Conservation (phyloP, 2,329 filamentous ascomycete genomes). For the Scytalidium sp. region DNA sequence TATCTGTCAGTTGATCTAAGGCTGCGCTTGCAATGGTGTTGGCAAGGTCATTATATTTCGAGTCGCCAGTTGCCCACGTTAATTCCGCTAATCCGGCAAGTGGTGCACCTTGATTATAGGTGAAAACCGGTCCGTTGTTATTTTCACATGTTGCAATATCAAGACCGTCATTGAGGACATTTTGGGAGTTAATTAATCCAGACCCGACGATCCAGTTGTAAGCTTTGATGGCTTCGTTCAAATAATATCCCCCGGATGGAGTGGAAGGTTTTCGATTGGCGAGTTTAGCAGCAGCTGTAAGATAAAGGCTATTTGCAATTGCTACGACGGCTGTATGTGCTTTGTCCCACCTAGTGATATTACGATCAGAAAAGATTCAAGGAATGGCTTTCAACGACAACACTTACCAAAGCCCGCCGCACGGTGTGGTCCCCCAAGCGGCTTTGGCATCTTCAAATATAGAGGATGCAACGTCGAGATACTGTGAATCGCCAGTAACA, state of each 20-base stretch:
- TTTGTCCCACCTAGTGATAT: conserved; percentile 47
- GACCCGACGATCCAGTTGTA: conserved; percentile 48
- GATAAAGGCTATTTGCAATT: conserved; percentile 55
- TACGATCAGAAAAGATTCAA: conserved; percentile 1
- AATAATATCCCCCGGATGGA: conserved; percentile 45
- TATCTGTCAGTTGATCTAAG: conserved; percentile 41
- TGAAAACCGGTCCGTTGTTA: conserved; percentile 38
- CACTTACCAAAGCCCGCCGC: conserved; percentile 46
- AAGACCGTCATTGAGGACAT: conserved; percentile 53
- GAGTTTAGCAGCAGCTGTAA: conserved; percentile 51
- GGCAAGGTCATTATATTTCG: conserved; percentile 42
- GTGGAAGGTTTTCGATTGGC: conserved; percentile 54
- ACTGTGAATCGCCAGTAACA: conserved; percentile 47
- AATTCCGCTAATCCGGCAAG: conserved; percentile 56
- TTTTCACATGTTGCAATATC: conserved; percentile 46
- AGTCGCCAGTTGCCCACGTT: conserved; percentile 46
- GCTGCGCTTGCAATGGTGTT: conserved; percentile 52
- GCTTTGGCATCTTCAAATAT: conserved; percentile 56
- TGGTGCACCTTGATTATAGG: conserved; percentile 61
- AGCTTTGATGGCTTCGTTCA: conserved; percentile 49
- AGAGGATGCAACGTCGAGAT: conserved; percentile 48
- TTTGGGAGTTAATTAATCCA: conserved; percentile 43
- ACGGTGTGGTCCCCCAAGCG: conserved; percentile 46
- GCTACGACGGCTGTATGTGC: conserved; percentile 49
- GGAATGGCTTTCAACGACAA: background rate